Evolutionary conservation across 2,329 filamentous ascomycete genomes (phyloP).

Genomic region (Dactylellina sp.): DNA sequence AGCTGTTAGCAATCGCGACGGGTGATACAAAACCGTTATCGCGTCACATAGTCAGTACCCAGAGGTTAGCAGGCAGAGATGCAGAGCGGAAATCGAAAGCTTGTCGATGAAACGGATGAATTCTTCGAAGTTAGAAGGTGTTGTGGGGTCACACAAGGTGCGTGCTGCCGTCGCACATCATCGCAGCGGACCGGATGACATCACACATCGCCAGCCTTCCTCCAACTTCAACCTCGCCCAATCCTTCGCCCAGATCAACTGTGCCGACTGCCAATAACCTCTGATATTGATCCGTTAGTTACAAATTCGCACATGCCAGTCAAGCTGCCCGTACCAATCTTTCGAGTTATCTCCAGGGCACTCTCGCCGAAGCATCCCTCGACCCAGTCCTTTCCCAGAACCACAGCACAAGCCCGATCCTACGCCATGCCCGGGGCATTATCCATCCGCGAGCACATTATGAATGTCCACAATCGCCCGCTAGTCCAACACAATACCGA

Average conservation of each 20-base stretch:
- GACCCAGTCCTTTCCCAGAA: neutral
- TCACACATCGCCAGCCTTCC: neutral
- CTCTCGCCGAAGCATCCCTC: neutral
- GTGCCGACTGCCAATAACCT: neutral
- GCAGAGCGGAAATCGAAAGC: too few relatives aligned
- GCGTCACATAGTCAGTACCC: too few relatives aligned
- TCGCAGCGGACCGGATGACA: too few relatives aligned
- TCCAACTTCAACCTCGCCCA: neutral
- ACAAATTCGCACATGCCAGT: conserved; percentile 9
- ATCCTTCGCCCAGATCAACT: neutral
- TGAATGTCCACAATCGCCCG: conserved; percentile 33
- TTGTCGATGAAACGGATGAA: too few relatives aligned
- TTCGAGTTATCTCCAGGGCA: neutral
- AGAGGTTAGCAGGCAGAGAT: too few relatives aligned
- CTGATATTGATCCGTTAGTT: neutral
- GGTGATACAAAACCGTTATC: too few relatives aligned
- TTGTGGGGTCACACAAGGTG: conserved; percentile 3
- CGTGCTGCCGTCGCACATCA: neutral
- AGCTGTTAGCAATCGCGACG: too few relatives aligned
- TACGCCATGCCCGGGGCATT: conserved; percentile 27
- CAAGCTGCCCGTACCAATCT: neutral
- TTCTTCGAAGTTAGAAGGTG: neutral
- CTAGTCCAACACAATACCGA: conserved; percentile 27
- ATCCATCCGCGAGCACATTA: conserved; percentile 27
- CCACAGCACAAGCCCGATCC: neutral